These are phyloP conservation scores for Metschnikowia orientalis DNA, from an alignment of 805 yeast species.

Conservation along the genomic window DNA sequence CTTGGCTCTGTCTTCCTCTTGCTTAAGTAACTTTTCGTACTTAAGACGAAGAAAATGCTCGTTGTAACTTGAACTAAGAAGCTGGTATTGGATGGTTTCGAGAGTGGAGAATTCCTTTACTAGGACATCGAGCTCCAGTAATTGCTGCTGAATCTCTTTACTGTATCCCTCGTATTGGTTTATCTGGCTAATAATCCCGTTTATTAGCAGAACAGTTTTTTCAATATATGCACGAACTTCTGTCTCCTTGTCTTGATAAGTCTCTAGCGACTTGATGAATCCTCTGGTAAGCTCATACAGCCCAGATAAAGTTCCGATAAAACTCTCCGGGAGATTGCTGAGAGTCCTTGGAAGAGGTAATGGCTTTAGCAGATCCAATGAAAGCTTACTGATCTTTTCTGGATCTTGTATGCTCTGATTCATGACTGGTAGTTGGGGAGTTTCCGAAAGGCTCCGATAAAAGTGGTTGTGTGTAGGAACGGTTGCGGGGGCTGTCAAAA, in stretches of 20 bases:
- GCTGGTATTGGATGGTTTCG: slow-evolving; percentile 37
- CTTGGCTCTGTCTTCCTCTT: slow-evolving; percentile 6
- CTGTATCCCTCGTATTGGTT: slow-evolving; percentile 18
- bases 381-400: too few species aligned
- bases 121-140: slow-evolving; percentile 20
- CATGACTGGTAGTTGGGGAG: too few species aligned
- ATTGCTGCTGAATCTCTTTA: slow-evolving; percentile 22
- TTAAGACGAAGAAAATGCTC: slow-evolving; percentile 19
- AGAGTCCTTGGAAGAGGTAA: slow-evolving; percentile 29
- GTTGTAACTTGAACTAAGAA: slow-evolving; percentile 35
- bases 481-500: too few species aligned
- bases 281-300: slow-evolving; percentile 27
- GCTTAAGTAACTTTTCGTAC: slow-evolving; percentile 8
- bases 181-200: slow-evolving; percentile 19
- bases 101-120: slow-evolving; percentile 32
- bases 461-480: too few species aligned
- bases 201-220: slow-evolving; percentile 18
- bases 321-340: slow-evolving; percentile 26
- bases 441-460: too few species aligned
- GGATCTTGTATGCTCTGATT: too few species aligned
- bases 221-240: slow-evolving; percentile 18
- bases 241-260: slow-evolving; percentile 21
- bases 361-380: slow-evolving; percentile 14
- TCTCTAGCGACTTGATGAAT: slow-evolving; percentile 21
- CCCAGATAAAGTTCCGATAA: slow-evolving; percentile 24